These are phyloP conservation scores for Papiliotrema fonsecae DNA, from an alignment of 1,284 basidiomycete genomes.

Conservation along the genomic window DNA sequence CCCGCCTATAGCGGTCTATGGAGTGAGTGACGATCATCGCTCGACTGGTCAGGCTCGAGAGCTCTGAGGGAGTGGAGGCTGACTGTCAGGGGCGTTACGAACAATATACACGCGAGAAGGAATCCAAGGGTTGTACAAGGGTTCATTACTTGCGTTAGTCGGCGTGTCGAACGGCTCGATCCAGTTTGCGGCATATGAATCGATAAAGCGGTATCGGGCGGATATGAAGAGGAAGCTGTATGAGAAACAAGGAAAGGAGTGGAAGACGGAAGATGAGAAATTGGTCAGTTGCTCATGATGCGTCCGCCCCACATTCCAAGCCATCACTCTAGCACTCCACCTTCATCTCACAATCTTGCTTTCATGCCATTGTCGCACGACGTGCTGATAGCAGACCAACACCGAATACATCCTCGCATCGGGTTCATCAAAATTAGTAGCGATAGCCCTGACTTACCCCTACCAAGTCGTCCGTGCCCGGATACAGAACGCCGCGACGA, in stretches of 20 bases:
- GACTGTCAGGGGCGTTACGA: conserved; percentile 64
- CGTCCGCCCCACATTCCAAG: too few relatives aligned
- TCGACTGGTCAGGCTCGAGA: conserved; percentile 6
- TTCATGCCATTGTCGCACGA: background rate
- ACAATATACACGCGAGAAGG: conserved; percentile 72
- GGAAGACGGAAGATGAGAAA: conserved; percentile 72
- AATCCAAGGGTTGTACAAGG: conserved; percentile 73
- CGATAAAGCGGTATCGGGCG: conserved; percentile 86
- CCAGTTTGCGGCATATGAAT: conserved; percentile 95
- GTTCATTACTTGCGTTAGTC: conserved; percentile 80
- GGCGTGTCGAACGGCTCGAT: conserved; percentile 94
- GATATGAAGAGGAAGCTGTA: conserved; percentile 65
- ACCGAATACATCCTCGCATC: conserved; percentile 88
- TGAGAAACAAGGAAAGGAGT: conserved; percentile 57
- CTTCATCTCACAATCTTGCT: background rate
- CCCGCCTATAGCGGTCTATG: conserved; percentile 74
- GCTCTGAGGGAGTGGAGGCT: background rate
- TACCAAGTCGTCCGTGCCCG: conserved; percentile 96
- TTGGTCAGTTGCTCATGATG: conserved; percentile 57
- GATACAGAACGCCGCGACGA: conserved; percentile 68
- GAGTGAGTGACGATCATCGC: conserved; percentile 54
- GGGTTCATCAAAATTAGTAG: conserved; percentile 80
- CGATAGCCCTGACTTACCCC: conserved; percentile 84
- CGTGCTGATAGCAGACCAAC: conserved; percentile 62
- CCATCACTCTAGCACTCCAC: background rate